A percentile compares a stretch with the other conserved stretches of the same genome.
These are phyloP conservation scores for Pseudogymnoascus sp. DNA, from an alignment of 2,329 filamentous ascomycete species.

Conservation along the genomic window DNA sequence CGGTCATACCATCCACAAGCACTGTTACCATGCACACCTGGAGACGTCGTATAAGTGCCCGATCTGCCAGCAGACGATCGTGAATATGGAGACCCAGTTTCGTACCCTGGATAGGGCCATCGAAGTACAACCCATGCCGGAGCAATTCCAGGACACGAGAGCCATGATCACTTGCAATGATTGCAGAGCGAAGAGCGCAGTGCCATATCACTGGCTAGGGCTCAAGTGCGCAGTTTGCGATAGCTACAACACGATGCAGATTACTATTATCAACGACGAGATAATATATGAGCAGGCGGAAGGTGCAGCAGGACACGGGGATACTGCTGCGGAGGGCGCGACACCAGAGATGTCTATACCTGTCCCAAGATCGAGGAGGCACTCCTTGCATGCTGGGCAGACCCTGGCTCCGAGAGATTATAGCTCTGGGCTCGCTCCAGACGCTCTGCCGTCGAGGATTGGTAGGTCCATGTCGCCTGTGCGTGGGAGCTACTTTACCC, in stretches of 20 bases:
- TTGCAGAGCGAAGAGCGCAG: conserved; percentile 78
- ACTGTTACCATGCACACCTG: conserved; percentile 83
- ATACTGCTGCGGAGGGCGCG: conserved; percentile 15
- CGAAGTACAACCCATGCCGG: conserved; percentile 81
- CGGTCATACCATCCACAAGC: conserved; percentile 89
- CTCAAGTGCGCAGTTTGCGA: conserved; percentile 72
- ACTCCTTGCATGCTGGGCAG: conserved; percentile 2
- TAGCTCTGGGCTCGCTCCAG: conserved; percentile 23
- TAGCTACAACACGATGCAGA: conserved; percentile 61
- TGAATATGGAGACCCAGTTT: conserved; percentile 96
- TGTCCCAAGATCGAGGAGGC: conserved; percentile 1
- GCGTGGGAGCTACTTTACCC: conserved; percentile 13
- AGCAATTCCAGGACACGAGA: conserved; percentile 67
- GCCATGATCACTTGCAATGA: conserved; percentile 91
- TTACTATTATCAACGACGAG: conserved; percentile 47
- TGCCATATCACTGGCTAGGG: conserved; percentile 89
- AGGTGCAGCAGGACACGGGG: conserved; percentile 20
- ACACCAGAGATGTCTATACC: conserved; percentile 16
- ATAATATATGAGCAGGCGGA: conserved; percentile 21
- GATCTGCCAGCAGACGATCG: conserved; percentile 91
- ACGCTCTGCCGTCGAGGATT: conserved; percentile 22
- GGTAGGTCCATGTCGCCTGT: conserved; percentile 28
- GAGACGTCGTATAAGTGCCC: conserved; percentile 89
- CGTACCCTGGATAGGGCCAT: conserved; percentile 84
- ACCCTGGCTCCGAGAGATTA: conserved; percentile 16